Evolutionary conservation across 306 rosid species (phyloP).

Genomic region (Quercus aquifolioides): DNA sequence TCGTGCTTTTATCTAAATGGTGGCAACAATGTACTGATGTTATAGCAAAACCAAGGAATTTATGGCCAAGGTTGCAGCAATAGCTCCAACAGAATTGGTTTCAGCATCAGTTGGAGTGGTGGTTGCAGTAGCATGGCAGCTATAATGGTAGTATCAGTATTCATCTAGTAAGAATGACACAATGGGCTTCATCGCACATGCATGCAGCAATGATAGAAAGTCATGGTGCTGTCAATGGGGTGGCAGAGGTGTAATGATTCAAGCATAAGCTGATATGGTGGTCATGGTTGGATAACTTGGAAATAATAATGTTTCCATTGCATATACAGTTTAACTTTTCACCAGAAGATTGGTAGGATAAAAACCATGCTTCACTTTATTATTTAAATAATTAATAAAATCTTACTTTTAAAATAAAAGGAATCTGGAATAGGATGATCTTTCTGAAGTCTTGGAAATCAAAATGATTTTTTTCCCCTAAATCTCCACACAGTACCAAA

Average conservation of each 20-base stretch:
- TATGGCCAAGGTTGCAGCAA: no score
- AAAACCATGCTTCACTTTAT: neutral
- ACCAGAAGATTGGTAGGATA: neutral
- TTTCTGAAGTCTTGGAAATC: slow-evolving; percentile 10
- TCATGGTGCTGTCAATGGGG: neutral
- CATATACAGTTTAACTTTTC: neutral
- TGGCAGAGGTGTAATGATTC: neutral
- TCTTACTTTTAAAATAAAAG: neutral
- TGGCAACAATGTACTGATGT: neutral
- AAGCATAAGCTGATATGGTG: neutral
- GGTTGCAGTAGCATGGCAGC: neutral
- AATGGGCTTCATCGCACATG: neutral
- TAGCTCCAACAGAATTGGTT: neutral
- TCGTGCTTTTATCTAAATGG: neutral
- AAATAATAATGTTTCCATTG: neutral
- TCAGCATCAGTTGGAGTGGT: neutral
- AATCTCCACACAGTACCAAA: slow-evolving; percentile 11
- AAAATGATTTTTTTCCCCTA: neutral
- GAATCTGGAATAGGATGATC: slow-evolving; percentile 15
- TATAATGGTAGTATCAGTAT: neutral
- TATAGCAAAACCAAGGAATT: neutral
- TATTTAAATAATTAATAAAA: neutral
- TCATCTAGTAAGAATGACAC: neutral
- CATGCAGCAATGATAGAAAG: neutral
- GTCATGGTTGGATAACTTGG: neutral